phyloP scores from a whole-genome alignment of 352 stramenopile species.

The Paralagenidium karlingii region DNA sequence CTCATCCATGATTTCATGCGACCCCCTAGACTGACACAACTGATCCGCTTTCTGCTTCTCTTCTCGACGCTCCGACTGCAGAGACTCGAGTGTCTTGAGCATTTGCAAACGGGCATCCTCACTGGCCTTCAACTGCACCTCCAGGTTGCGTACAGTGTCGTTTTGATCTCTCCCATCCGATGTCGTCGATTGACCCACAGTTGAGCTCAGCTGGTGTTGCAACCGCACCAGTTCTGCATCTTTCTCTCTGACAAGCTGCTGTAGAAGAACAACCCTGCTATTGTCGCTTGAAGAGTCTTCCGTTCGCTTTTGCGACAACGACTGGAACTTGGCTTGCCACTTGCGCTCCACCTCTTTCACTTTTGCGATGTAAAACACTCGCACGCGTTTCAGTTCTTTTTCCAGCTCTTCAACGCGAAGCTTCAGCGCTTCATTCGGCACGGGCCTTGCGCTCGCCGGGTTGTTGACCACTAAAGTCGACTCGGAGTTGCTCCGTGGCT shows the following conservation, averaged over 20 bases:
- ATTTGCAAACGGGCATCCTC: conserved; percentile 50
- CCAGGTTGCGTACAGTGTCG: conserved; percentile 14
- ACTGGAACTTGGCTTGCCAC: conserved; percentile 49
- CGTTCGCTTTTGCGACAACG: conserved; percentile 14
- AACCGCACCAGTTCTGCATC: conserved; percentile 8
- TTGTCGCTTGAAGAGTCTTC: neutral
- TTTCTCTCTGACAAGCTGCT: conserved; percentile 7
- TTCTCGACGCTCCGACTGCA: no score
- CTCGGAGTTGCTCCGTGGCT: neutral
- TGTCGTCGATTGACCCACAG: no score
- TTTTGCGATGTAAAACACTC: conserved; percentile 62
- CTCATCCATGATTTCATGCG: neutral
- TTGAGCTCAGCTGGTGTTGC: neutral
- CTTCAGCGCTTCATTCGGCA: neutral
- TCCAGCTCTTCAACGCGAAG: conserved; percentile 34
- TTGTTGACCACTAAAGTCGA: neutral
- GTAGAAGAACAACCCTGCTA: conserved; percentile 1
- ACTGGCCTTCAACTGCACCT: conserved; percentile 45
- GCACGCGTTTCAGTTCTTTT: conserved; percentile 32
- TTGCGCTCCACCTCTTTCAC: conserved; percentile 65
- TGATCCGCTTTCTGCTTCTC: no score
- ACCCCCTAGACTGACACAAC: neutral
- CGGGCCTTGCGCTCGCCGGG: neutral
- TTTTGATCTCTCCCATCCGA: conserved; percentile 1
- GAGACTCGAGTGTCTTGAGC: conserved; percentile 31